Evolutionary conservation across 2,329 filamentous ascomycete genomes (phyloP), one percentile per base, ranked within the genome.

Genomic region (Stemphylium beticola): DNA sequence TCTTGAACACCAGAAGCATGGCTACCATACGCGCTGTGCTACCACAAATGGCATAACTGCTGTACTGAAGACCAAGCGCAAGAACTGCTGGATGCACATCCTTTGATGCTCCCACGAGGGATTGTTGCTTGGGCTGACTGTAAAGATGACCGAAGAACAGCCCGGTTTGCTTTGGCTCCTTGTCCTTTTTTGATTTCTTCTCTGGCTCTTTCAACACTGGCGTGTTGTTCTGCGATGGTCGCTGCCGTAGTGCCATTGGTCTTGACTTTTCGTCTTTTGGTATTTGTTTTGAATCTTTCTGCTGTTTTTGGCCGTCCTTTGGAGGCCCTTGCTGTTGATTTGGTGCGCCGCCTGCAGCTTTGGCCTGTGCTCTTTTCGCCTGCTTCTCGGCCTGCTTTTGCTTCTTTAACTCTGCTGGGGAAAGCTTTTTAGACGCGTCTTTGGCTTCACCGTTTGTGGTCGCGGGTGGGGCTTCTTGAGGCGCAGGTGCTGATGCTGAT

Each of bases 361-460:
- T 67, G 83, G 85, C 69, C 87, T 72, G 87, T 43, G 90, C 91
- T 78, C 93, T 85, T 57, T 91, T 84, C 41, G 92, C 92, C 47
- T 90, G 89, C 79, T 97, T 98, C 74, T 97, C 93, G 29, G 91
- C 93, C 75, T 96, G 93, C 58, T 89, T 89, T 73, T 86, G 87
- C 68, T 93, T 93, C 78, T 98, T 98, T 69, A 96, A 73, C 76
- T 96, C 90, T 17, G 91, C 92, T 32, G 84, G 83, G 1, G 89
- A 86, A 29, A 90, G 79, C 73, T 91, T 90, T 66, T 73, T 67
- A 40, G 75, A 68, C 15, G 59, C 60, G n/a, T 63, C 61, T 60
- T 66, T 62, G 39, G 63, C 47, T 18, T 67, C 66, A 44, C 56
- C 57, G 43, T 66, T 68, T 59, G 55, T 48, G 22, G 58, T 41